Base-by-base conservation (phyloP, 169 alveolate species). In the Plasmodium vinckei region DNA sequence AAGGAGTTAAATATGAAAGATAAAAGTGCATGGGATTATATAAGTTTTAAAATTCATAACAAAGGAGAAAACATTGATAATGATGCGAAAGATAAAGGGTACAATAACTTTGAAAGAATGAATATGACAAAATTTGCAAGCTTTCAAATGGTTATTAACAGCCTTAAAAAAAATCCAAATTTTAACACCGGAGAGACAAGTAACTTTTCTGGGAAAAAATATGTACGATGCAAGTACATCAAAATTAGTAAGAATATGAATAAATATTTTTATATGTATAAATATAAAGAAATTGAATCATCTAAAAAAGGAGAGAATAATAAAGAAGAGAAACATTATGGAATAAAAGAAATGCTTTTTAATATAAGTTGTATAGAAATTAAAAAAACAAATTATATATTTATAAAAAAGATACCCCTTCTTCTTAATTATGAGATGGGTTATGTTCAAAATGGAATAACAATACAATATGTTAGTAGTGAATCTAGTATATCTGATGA, bases 11-110 rank as follows among this genome's bases (percentile, higher is more conserved):
- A 63, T 33, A 63, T 77, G 15, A 77, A 77, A 21, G 65, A 77
- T 46, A 77, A 77, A 64, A 63, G 69, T 17, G 47, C 77, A 5
- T 77, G 88, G 88, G 88, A 77, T 46, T 77, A 49, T 39, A 4
- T 77, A 2, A 77, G 88, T 27, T 25, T 77, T 13, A 77, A 61
- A 27, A 51, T 77, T n/a, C 10, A 44, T 15, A 21, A 77, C 13
- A 44, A 21, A 21, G 70, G 61, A 23, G 72, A 39, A n/a, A 9
- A 65, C 17, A 0, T 12, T 15, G 12, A 39, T 9, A 39, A 51
- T 0, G 53, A 27, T 3, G 67, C 12, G 59, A 67, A 44, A 12
- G 17, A 15, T 2, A 5, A 10, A 6, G 61, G 42, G 42, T 53
- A 9, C 1, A 25, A 44, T 9, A 17, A 12, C 33, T 5, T 4